A percentile compares a stretch with the other conserved stretches of the same genome.
Evolutionary conservation across 305 asterid genomes (phyloP).

Genomic region (Coffea humblotiana): DNA sequence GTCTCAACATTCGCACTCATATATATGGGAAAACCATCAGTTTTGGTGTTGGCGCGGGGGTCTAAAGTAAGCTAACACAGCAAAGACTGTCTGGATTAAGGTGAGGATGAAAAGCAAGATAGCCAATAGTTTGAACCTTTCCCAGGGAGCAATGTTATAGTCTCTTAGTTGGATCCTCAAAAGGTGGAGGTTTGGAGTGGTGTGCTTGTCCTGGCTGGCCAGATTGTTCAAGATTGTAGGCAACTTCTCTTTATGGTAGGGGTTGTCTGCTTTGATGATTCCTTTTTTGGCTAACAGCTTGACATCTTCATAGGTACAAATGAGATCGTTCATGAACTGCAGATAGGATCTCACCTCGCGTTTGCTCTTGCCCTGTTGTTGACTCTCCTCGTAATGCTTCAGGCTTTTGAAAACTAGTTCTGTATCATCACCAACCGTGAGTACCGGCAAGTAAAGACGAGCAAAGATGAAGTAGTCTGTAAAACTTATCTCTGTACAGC

Average conservation of each 20-base stretch:
- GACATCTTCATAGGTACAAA: not conserved
- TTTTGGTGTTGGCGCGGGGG: not conserved
- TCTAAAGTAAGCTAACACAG: not conserved
- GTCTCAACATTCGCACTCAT: not conserved
- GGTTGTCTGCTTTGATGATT: not conserved
- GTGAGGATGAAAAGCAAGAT: not conserved
- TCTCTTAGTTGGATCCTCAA: not conserved
- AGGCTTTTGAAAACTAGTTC: not conserved
- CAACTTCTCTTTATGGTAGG: not conserved
- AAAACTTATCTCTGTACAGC: not conserved
- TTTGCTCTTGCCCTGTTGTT: not conserved
- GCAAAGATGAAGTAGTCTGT: not conserved
- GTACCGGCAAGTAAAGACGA: not conserved
- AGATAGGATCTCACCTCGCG: not conserved
- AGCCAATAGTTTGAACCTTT: not conserved
- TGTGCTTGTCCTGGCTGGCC: not conserved
- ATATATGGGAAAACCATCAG: too few species aligned
- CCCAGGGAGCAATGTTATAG: not conserved
- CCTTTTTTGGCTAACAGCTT: not conserved
- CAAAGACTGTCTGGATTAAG: not conserved
- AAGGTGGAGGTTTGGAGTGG: not conserved
- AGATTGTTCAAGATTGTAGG: not conserved
- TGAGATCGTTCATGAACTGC: not conserved
- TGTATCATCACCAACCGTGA: not conserved
- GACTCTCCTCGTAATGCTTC: not conserved